Conservation (phyloP, 495 filamentous ascomycete genomes). For the Xylaria curta region DNA sequence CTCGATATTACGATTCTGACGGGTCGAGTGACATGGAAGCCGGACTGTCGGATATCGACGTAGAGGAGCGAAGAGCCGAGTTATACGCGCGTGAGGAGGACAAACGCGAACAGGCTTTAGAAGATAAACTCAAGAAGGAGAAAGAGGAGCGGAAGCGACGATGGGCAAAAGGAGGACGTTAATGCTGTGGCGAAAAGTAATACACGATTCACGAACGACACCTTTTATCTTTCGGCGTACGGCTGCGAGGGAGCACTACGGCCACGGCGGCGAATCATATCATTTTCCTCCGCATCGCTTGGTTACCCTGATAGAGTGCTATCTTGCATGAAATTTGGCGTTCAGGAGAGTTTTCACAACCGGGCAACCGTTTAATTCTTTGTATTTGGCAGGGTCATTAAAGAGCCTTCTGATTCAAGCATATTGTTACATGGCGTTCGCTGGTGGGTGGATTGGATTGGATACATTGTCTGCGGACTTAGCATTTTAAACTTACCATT, state of each 20-base stretch:
- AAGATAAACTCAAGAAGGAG: conserved; percentile 51
- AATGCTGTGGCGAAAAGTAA: conserved; percentile 16
- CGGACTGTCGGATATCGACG: conserved; percentile 62
- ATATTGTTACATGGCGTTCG: conserved; percentile 19
- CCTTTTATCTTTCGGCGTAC: conserved; percentile 28
- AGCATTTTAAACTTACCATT: background rate
- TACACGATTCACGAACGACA: conserved; percentile 27
- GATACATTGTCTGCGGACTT: background rate
- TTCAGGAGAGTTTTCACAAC: conserved; percentile 27
- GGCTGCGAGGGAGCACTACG: conserved; percentile 20
- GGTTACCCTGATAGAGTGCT: conserved; percentile 19
- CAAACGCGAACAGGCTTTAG: conserved; percentile 50
- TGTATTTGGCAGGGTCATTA: conserved; percentile 6
- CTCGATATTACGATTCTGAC: conserved; percentile 55
- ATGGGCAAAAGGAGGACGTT: conserved; percentile 30
- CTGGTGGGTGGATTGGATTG: background rate
- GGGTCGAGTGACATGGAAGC: conserved; percentile 69
- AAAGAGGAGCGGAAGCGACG: conserved; percentile 54
- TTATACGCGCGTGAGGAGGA: conserved; percentile 59
- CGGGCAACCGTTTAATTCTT: conserved; percentile 24
- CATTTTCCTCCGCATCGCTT: conserved; percentile 14
- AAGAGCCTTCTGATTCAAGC: conserved; percentile 15
- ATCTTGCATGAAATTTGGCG: conserved; percentile 26
- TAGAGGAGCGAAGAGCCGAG: conserved; percentile 61
- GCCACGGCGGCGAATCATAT: conserved; percentile 3